A percentile compares a stretch with the other conserved stretches of the same genome.
These are phyloP conservation scores for Boletus rubroflammeus DNA, from an alignment of 768 basidiomycete genomes.

Conservation along the genomic window DNA sequence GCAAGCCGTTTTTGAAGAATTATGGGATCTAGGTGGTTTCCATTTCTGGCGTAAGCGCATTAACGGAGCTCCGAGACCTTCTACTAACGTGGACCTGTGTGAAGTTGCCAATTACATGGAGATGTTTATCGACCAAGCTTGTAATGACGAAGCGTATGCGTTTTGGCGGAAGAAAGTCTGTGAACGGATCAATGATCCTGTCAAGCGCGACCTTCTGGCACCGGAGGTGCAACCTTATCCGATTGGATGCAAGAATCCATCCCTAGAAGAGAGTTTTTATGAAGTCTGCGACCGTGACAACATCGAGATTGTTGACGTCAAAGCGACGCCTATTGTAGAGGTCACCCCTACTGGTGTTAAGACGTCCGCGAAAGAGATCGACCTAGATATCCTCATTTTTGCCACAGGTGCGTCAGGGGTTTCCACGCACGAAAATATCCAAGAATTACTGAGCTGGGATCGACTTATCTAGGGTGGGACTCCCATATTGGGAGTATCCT, in stretches of 20 bases:
- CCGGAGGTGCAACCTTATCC: conserved; percentile 5
- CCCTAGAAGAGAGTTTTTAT: conserved; percentile 8
- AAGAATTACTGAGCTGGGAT: not conserved
- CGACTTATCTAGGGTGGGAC: conserved; percentile 1
- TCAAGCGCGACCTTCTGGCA: conserved; percentile 9
- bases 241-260: conserved; percentile 7
- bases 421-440: not conserved
- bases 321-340: conserved; percentile 8
- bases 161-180: conserved; percentile 10
- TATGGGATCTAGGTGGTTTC: conserved; percentile 3
- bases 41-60: conserved; percentile 5
- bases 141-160: conserved; percentile 6
- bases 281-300: conserved; percentile 9
- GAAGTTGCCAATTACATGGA: conserved; percentile 6
- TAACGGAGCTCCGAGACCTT: no score
- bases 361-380: conserved; percentile 1
- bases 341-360: conserved; percentile 3
- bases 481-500: conserved; percentile 1
- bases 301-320: conserved; percentile 9
- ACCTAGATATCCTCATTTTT: conserved; percentile 6
- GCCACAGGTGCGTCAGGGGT: conserved; percentile 1
- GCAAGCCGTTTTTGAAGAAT: conserved; percentile 2
- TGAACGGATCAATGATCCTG: conserved; percentile 7
- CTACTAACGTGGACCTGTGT: not conserved
- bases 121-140: not conserved